phyloP scores from a whole-genome alignment of 306 rosid species.

The Rubus idaeus region DNA sequence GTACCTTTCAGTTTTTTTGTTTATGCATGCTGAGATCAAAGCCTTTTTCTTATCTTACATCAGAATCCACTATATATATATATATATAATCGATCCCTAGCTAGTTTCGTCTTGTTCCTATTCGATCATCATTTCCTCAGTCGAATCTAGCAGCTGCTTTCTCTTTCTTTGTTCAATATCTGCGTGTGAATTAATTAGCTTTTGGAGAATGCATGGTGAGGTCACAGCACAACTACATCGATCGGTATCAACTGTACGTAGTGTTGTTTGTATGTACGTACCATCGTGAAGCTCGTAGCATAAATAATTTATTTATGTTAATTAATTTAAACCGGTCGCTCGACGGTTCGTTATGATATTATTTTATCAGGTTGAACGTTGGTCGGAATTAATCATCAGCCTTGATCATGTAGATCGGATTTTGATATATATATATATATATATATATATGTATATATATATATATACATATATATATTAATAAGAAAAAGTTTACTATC shows the following conservation, averaged over 20 bases:
- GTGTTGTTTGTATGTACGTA: neutral
- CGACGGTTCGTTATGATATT: neutral
- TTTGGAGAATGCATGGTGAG: neutral
- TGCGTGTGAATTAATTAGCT: neutral
- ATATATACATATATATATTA: too few species aligned
- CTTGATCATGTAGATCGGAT: neutral
- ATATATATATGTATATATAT: too few species aligned
- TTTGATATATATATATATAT: too few species aligned
- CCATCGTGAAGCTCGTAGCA: neutral
- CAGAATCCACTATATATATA: neutral
- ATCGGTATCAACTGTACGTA: neutral
- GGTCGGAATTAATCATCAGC: neutral
- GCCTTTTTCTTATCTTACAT: neutral
- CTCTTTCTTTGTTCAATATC: neutral
- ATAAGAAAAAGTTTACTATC: too few species aligned
- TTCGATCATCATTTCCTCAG: neutral
- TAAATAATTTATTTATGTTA: too few species aligned
- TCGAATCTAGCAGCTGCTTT: neutral
- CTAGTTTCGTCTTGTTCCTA: neutral
- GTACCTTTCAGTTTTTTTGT: neutral
- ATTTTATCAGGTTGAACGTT: neutral
- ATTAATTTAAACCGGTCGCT: too few species aligned
- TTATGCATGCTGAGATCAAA: neutral
- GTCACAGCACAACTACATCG: neutral
- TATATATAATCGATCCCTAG: neutral